phyloP scores from a whole-genome alignment of 1,139 yeast genomes.

The Yamadazyma atlantica region DNA sequence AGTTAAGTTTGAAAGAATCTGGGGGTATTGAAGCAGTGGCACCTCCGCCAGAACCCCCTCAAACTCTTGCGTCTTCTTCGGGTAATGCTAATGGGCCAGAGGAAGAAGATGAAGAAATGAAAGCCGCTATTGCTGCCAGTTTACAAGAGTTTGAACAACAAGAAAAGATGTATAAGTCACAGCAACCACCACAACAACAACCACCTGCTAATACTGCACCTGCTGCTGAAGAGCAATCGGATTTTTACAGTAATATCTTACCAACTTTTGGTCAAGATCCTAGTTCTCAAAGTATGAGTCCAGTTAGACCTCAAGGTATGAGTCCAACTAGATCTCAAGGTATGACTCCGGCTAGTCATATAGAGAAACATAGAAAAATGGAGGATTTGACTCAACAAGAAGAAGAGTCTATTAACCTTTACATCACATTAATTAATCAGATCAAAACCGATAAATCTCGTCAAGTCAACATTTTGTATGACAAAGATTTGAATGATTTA shows the following conservation, averaged over 20 bases:
- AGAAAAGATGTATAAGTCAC: conserved; percentile 22
- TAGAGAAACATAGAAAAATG: conserved; percentile 8
- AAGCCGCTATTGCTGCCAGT: conserved; percentile 95
- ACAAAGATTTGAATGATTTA: conserved; percentile 59
- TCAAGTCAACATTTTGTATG: conserved; percentile 56
- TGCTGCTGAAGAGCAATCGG: conserved; percentile 21
- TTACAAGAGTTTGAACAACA: conserved; percentile 65
- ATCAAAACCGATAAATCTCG: conserved; percentile 48
- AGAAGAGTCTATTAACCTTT: conserved; percentile 66
- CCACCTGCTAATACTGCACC: conserved; percentile 10
- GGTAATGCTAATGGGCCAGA: conserved; percentile 33
- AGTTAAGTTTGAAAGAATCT: conserved; percentile 66
- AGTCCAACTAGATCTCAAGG: not conserved
- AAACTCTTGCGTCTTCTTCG: conserved; percentile 10
- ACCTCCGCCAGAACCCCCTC: conserved; percentile 17
- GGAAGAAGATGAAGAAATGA: conserved; percentile 86
- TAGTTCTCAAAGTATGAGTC: conserved; percentile 6
- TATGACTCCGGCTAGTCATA: conserved; percentile 16
- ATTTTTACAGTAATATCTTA: conserved; percentile 30
- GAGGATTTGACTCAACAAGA: conserved; percentile 55
- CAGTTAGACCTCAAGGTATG: conserved; percentile 12
- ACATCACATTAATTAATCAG: conserved; percentile 63
- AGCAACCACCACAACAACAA: conserved; percentile 20
- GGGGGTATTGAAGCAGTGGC: conserved; percentile 20
- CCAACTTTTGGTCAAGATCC: conserved; percentile 10